These are phyloP conservation scores for Osmanthus fragrans DNA, from an alignment of 257 asterid genomes.

Conservation along the genomic window DNA sequence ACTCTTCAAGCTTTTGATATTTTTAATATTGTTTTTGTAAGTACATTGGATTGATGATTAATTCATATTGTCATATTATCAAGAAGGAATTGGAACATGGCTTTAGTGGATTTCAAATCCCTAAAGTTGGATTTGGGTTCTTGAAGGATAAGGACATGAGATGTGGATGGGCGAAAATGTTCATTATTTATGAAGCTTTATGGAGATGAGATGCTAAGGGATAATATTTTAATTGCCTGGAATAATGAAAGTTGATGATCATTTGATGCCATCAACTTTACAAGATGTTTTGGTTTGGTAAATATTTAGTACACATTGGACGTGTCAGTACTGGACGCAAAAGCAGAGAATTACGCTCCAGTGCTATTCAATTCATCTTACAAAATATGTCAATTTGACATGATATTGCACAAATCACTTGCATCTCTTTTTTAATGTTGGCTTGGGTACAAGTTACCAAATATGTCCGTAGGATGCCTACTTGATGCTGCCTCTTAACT, in stretches of 20 bases:
- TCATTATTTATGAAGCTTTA: constrained; percentile 26
- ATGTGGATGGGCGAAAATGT: constrained; percentile 25
- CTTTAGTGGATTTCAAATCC: constrained; percentile 46
- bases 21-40: too few species aligned
- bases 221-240: constrained; percentile 7
- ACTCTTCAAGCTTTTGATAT: background rate
- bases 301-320: background rate
- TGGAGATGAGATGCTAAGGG: constrained; percentile 31
- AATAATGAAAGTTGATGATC: constrained; percentile 32
- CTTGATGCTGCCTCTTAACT: background rate
- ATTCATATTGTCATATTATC: constrained; percentile 20
- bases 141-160: constrained; percentile 43
- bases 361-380: background rate
- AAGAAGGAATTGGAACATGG: constrained; percentile 42
- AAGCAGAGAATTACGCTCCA: background rate
- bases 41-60: background rate
- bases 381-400: too few species aligned
- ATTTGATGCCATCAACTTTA: constrained; percentile 30
- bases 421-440: too few species aligned
- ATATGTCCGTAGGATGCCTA: background rate
- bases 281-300: background rate
- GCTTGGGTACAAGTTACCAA: background rate
- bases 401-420: too few species aligned
- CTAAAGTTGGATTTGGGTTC: constrained; percentile 45
- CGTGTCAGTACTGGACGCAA: background rate